Percentiles rank a stretch among this genome's conserved stretches.
phyloP scores from a whole-genome alignment of 2,329 filamentous ascomycete species.

The Zalaria obscura region DNA sequence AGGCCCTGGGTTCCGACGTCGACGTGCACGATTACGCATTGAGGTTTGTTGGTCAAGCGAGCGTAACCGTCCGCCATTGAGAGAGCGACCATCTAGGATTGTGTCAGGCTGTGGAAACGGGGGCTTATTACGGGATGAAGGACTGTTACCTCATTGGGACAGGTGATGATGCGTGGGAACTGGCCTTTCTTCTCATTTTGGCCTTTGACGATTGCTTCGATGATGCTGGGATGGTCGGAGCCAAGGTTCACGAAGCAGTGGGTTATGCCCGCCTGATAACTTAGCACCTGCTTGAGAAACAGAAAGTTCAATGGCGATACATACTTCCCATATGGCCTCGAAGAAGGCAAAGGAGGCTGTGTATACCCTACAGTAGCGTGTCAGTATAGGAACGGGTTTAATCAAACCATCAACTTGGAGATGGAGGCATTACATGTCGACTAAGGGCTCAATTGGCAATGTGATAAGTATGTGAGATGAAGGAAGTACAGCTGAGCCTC shows the following conservation, averaged over 20 bases:
- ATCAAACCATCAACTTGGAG: neutral
- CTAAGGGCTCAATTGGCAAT: neutral
- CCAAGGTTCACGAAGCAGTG: slow-evolving; percentile 54
- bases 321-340: slow-evolving; percentile 60
- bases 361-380: slow-evolving; percentile 31
- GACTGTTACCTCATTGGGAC: slow-evolving; percentile 56
- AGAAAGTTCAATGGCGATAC: slow-evolving; percentile 3
- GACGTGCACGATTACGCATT: slow-evolving; percentile 67
- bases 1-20: slow-evolving; percentile 72
- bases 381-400: neutral
- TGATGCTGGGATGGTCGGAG: slow-evolving; percentile 61
- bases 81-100: slow-evolving; percentile 62
- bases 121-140: slow-evolving; percentile 4
- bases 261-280: slow-evolving; percentile 36
- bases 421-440: neutral
- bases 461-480: neutral
- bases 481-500: neutral
- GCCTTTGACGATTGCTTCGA: slow-evolving; percentile 68
- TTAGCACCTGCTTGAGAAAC: neutral
- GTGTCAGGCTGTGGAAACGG: slow-evolving; percentile 1
- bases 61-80: slow-evolving; percentile 77
- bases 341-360: slow-evolving; percentile 74
- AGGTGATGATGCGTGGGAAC: slow-evolving; percentile 64
- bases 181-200: slow-evolving; percentile 49
- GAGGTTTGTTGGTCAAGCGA: slow-evolving; percentile 54